A percentile compares a stretch with the other conserved stretches of the same genome.
Evolutionary conservation across 495 filamentous ascomycete species (phyloP).

Genomic region (Oidiodendron maius): DNA sequence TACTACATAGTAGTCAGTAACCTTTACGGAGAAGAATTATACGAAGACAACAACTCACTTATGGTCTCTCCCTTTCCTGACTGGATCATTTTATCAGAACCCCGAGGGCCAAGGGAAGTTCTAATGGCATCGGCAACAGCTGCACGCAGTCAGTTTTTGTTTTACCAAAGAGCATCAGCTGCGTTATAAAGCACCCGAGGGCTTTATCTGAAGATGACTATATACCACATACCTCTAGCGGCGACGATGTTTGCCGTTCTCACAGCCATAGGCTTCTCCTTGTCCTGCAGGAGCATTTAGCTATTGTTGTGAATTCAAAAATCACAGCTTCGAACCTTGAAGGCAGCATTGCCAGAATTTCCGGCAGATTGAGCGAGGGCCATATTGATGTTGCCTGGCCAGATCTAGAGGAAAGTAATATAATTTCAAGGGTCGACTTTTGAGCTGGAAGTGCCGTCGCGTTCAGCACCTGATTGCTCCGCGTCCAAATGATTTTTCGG

Average conservation of each 20-base stretch:
- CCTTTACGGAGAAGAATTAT: neutral
- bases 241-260: slow-evolving; percentile 93
- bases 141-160: slow-evolving; percentile 26
- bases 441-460: slow-evolving; percentile 10
- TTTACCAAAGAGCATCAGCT: too few relatives aligned
- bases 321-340: slow-evolving; percentile 54
- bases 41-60: slow-evolving; percentile 27
- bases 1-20: slow-evolving; percentile 26
- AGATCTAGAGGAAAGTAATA: neutral
- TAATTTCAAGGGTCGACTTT: neutral
- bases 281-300: slow-evolving; percentile 64
- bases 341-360: slow-evolving; percentile 62
- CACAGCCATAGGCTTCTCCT: slow-evolving; percentile 97
- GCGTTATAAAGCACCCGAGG: too few relatives aligned
- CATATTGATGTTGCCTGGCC: slow-evolving; percentile 44
- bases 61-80: slow-evolving; percentile 94
- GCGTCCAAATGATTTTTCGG: slow-evolving; percentile 12
- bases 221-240: slow-evolving; percentile 67
- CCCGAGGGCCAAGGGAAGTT: slow-evolving; percentile 56
- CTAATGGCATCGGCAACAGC: slow-evolving; percentile 96
- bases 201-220: too few relatives aligned
- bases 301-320: slow-evolving; percentile 23
- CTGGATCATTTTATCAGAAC: slow-evolving; percentile 98
- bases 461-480: slow-evolving; percentile 10
- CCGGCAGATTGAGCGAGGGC: slow-evolving; percentile 51